A percentile compares a stretch with the other conserved stretches of the same genome.
phyloP scores from a whole-genome alignment of 2,329 filamentous ascomycete species.

The Pseudogymnoascus sp. region DNA sequence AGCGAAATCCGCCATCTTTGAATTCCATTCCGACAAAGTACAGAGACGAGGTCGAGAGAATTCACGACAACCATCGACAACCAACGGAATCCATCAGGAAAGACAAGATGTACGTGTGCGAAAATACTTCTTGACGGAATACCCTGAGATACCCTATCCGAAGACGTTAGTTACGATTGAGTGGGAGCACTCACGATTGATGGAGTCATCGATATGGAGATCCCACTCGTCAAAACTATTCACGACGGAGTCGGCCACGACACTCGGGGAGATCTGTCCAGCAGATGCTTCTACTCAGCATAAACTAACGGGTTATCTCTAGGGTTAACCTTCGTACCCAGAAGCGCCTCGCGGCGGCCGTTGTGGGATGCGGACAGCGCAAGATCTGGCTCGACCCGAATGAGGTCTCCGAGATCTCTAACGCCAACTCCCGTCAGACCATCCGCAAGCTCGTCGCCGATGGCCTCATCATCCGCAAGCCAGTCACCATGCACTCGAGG shows the following conservation, averaged over 20 bases:
- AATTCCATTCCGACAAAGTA: conserved; percentile 8
- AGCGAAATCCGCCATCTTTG: conserved; percentile 8
- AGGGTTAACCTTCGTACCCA: conserved; percentile 99
- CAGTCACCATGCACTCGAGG: conserved; percentile 99
- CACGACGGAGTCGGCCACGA: background rate
- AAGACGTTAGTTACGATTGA: background rate
- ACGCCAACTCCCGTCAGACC: conserved; percentile 99
- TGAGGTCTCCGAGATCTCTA: conserved; percentile 98
- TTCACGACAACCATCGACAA: conserved; percentile 12
- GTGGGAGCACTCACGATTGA: conserved; percentile 7
- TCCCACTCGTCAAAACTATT: conserved; percentile 4
- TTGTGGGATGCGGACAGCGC: conserved; percentile 98
- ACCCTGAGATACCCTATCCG: background rate
- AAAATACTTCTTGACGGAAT: conserved; percentile 7
- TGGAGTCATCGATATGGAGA: conserved; percentile 8
- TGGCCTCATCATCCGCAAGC: conserved; percentile 99
- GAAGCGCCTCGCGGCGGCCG: conserved; percentile 98
- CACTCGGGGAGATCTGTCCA: background rate
- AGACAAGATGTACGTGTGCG: conserved; percentile 12
- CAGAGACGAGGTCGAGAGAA: conserved; percentile 10
- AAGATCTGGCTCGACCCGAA: conserved; percentile 99
- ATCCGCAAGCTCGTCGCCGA: conserved; percentile 99
- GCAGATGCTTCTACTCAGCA: background rate
- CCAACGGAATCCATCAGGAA: conserved; percentile 9
- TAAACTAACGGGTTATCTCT: conserved; percentile 17